phyloP scores from a whole-genome alignment of 2,329 filamentous ascomycete species.

The Metarhizium sp. region DNA sequence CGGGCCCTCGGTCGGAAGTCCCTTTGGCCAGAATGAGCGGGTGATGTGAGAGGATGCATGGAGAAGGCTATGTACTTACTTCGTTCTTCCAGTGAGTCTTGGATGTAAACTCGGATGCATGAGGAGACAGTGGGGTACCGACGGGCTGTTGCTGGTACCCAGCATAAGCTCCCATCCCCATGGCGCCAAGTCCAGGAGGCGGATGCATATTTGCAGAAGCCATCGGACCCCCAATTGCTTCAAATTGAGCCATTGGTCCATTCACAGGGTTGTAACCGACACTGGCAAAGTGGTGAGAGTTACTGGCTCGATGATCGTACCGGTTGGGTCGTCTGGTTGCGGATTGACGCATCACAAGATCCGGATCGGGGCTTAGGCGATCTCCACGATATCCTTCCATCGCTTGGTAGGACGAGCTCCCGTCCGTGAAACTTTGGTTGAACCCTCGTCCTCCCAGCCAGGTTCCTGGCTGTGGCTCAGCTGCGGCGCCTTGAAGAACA shows the following conservation, averaged over 20 bases:
- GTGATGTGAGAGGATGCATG: neutral
- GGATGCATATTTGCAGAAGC: slow-evolving; percentile 22
- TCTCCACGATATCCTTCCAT: slow-evolving; percentile 35
- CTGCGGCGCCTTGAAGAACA: slow-evolving; percentile 24
- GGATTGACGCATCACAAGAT: slow-evolving; percentile 34
- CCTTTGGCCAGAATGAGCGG: slow-evolving; percentile 9
- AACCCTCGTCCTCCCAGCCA: slow-evolving; percentile 38
- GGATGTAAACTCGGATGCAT: slow-evolving; percentile 65
- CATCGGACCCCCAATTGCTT: slow-evolving; percentile 25
- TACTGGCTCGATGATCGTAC: slow-evolving; percentile 34
- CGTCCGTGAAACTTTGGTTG: slow-evolving; percentile 31
- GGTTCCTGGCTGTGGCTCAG: slow-evolving; percentile 23
- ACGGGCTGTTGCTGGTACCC: slow-evolving; percentile 47
- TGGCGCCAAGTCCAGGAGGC: slow-evolving; percentile 24
- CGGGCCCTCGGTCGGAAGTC: slow-evolving; percentile 45
- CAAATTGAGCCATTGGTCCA: slow-evolving; percentile 22
- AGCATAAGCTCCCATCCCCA: slow-evolving; percentile 35
- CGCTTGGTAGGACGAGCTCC: slow-evolving; percentile 22
- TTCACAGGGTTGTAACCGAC: slow-evolving; percentile 23
- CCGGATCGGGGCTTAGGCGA: slow-evolving; percentile 38
- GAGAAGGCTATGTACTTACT: slow-evolving; percentile 23
- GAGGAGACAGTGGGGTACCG: slow-evolving; percentile 60
- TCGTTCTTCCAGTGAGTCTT: slow-evolving; percentile 45
- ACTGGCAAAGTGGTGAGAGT: slow-evolving; percentile 22
- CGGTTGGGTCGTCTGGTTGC: slow-evolving; percentile 35